Percentiles rank a stretch among this genome's conserved stretches.
Evolutionary conservation across 768 basidiomycete genomes (phyloP).

Genomic region (Gymnopilus junonius): DNA sequence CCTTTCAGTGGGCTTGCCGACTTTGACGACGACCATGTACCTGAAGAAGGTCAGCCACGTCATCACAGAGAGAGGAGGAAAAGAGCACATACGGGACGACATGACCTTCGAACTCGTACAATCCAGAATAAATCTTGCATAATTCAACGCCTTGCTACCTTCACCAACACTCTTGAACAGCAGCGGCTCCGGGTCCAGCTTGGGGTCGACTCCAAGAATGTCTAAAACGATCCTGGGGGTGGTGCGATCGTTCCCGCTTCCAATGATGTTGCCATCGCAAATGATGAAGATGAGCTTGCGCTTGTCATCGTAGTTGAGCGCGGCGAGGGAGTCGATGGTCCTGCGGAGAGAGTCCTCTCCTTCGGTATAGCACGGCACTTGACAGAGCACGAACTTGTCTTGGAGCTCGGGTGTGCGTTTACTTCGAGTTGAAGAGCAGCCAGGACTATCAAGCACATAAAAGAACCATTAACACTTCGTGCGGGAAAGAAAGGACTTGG

Average conservation of each 20-base stretch:
- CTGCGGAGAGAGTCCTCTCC: constrained; percentile 92
- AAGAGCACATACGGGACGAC: constrained; percentile 79
- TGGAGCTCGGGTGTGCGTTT: constrained; percentile 87
- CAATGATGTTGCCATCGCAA: constrained; percentile 96
- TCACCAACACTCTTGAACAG: constrained; percentile 93
- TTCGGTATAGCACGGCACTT: constrained; percentile 95
- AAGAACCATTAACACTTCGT: not conserved
- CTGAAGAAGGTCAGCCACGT: constrained; percentile 38
- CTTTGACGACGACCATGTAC: constrained; percentile 92
- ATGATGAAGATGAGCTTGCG: constrained; percentile 92
- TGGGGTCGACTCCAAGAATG: constrained; percentile 89
- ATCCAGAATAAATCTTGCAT: constrained; percentile 92
- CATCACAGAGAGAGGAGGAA: not conserved
- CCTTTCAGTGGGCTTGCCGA: constrained; percentile 93
- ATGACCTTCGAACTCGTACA: constrained; percentile 94
- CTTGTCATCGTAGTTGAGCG: constrained; percentile 93
- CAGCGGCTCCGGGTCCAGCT: constrained; percentile 88
- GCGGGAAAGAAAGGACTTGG: not conserved
- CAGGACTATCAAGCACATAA: constrained; percentile 61
- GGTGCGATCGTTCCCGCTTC: constrained; percentile 90
- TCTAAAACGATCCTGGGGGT: constrained; percentile 93
- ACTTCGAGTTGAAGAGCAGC: constrained; percentile 84
- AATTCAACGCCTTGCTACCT: constrained; percentile 87
- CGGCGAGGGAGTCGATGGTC: constrained; percentile 90
- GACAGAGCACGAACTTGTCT: constrained; percentile 94